Base-by-base conservation (phyloP, 768 basidiomycete species). In the Plicaturopsis crispa region DNA sequence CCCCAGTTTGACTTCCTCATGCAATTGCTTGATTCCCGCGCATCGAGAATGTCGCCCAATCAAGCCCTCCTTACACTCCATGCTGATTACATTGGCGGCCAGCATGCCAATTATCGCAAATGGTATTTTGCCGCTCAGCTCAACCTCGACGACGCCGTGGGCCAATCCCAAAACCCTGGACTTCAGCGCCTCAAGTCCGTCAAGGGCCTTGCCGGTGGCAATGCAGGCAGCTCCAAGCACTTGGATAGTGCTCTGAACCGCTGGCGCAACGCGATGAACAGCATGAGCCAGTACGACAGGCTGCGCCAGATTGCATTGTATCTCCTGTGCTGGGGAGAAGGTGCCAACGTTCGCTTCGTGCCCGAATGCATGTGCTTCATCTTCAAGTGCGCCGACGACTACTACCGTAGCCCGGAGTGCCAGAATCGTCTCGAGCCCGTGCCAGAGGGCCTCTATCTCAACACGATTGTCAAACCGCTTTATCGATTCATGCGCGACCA, bases 101-200 rank as follows among this genome's bases (percentile, higher is more conserved):
- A 91, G 54, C 87, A 98, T 55, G 96, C 96, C 49, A 98, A 98
- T 68, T 98, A 98, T 61, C 86, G 96, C 59, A 97, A 98, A 63
- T 98, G 96, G 96, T 99, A 99, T 59, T 99, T 98, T 59, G 96
- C 96, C 24, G 92, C 94, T 10, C 96, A 99, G 58, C 85, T 99
- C 59, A 94, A 98, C 59, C 84, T 99, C 41, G 96, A 99, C 65
- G 96, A 99, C 53, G 94, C 94, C 20, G 92, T 98, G 42, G 96
- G 96, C 34, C 84, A 91, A 49, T 78, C 84, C 6, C 86, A 94
- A 55, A 96, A 97, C 60, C 89, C 90, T 10, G 92, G 92, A 45
- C 73, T 96, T 18, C 81, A 89, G 42, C 84, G 92, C 14, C 76
- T 93, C 34, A 84, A 84, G 54, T 85, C 82, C 34, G 83, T 92